Conservation (phyloP, 2,329 filamentous ascomycete genomes). For the Fusarium domesticum region DNA sequence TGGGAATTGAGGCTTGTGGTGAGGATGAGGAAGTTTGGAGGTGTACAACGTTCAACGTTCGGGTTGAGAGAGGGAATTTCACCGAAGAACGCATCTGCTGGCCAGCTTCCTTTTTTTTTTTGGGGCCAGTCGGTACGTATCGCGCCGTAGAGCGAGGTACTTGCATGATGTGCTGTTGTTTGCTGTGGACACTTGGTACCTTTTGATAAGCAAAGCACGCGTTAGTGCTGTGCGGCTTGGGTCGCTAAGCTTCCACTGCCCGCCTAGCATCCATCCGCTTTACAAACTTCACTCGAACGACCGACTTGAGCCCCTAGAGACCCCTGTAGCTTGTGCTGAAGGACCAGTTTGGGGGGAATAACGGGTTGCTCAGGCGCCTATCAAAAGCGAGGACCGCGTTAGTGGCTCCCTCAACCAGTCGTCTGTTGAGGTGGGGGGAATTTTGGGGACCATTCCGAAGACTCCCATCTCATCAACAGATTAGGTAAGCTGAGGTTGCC, state of each 20-base stretch:
- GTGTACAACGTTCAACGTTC: conserved; percentile 24
- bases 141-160: conserved; percentile 30
- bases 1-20: conserved; percentile 24
- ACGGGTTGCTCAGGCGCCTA: conserved; percentile 9
- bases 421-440: conserved; percentile 27
- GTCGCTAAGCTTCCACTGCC: no score
- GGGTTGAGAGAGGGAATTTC: conserved; percentile 34
- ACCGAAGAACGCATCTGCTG: conserved; percentile 27
- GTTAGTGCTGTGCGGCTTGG: conserved; percentile 23
- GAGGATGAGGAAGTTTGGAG: conserved; percentile 27
- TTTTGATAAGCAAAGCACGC: conserved; percentile 17
- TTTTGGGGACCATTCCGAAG: conserved; percentile 17
- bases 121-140: conserved; percentile 32
- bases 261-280: no score
- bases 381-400: conserved; percentile 12
- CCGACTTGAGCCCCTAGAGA: conserved; percentile 3
- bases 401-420: conserved; percentile 18
- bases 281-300: conserved; percentile 7
- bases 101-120: conserved; percentile 32
- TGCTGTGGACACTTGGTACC: conserved; percentile 15
- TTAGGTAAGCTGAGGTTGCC: background rate
- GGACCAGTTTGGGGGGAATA: conserved; percentile 10
- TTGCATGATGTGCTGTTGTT: conserved; percentile 9
- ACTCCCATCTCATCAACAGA: conserved; percentile 7
- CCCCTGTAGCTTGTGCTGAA: conserved; percentile 13